Base-by-base conservation (phyloP, 331 rosid species). In the Telfairia occidentalis region DNA sequence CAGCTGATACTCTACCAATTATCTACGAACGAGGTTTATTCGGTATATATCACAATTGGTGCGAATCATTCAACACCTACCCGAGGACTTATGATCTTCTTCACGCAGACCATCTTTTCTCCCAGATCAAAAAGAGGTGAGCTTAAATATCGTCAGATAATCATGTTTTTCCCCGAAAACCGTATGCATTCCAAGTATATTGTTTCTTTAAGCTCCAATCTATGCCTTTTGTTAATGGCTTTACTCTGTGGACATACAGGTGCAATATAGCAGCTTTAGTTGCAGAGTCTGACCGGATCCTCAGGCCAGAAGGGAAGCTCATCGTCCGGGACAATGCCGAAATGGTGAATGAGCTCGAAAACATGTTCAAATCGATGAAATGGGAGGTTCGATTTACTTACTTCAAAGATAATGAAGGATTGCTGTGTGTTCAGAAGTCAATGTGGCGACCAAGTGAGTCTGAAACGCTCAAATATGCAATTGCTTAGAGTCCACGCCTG, bases 31-130 rank as follows among this genome's bases (percentile, higher is more conserved):
- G 97, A 72, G 99, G 99, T 77, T 89, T 95, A 59, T 91, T 92
- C 55, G 99, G 99, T 43, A 92, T 89, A 53, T 95, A 95, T 77
- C 99, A 95, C 45, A 97, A 95, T 84, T 95, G 99, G 99, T 95
- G 99, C 19, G 96, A 92, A 76, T 95, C 99, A 53, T 92, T 92
- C 85, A 92, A 86, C 87, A 87, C 96, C 49, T 95, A 95, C 65
- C 99, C 99, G 0, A 88, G 99, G 83, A 77, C 96, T 13, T 95
- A 92, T 30, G 99, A 95, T 83, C 93, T 95, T 74, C 86, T 95
- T 80, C 99, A 95, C 66, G 97, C 99, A 23, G 97, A 92, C 75
- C 96, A 87, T 82, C 84, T 95, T 43, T 90, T 90, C 86, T 87
- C 97, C 78, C 87, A 85, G 82, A 67, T 87, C 26, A 95, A 89